Evolutionary conservation across 1,284 basidiomycete species (phyloP).

Genomic region (Puccinia horiana): DNA sequence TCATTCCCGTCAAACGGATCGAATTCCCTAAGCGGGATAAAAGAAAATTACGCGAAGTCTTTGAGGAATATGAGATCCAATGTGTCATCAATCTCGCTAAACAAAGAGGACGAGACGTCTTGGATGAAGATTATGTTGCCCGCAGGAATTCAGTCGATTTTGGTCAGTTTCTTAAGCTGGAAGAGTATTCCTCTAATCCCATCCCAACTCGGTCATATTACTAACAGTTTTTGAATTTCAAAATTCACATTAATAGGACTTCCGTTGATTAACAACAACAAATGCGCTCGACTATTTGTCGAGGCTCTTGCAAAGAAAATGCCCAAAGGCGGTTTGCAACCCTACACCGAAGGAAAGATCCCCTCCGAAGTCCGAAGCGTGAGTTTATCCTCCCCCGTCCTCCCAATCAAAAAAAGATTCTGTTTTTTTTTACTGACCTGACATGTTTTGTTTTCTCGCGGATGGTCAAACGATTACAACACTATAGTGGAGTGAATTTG

Average conservation of each 20-base stretch:
- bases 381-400: neutral
- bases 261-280: conserved; percentile 86
- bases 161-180: conserved; percentile 7
- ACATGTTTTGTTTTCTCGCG: neutral
- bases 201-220: conserved; percentile 49
- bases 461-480: neutral
- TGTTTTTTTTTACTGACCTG: neutral
- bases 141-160: conserved; percentile 65
- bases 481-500: conserved; percentile 48
- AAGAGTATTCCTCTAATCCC: neutral
- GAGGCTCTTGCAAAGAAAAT: conserved; percentile 87
- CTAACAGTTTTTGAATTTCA: conserved; percentile 36
- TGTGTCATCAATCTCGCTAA: conserved; percentile 92
- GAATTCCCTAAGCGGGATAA: conserved; percentile 98
- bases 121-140: conserved; percentile 96
- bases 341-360: conserved; percentile 83
- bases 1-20: conserved; percentile 75
- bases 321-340: conserved; percentile 74
- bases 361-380: conserved; percentile 74
- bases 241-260: conserved; percentile 62
- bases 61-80: conserved; percentile 90
- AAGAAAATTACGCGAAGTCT: conserved; percentile 79
- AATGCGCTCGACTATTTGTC: conserved; percentile 84
- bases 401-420: neutral
- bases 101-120: conserved; percentile 72